These are phyloP conservation scores for Diutina pseudorugosa DNA, from an alignment of 1,139 yeast species.

Conservation along the genomic window DNA sequence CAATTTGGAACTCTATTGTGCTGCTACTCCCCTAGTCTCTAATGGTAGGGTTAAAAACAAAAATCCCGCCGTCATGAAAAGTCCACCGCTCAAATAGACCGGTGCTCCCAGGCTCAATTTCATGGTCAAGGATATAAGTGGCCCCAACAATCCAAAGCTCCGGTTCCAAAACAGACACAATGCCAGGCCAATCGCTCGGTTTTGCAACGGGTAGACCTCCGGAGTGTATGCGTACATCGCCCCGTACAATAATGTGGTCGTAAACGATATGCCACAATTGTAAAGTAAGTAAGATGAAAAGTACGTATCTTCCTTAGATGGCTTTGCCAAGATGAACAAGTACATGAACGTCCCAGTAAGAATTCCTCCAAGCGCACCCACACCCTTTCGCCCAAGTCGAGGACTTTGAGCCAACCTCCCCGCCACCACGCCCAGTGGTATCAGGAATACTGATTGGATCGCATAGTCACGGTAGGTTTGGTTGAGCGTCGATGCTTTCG, in stretches of 20 bases:
- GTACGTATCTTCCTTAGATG: neutral
- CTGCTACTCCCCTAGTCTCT: neutral
- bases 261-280: constrained; percentile 31
- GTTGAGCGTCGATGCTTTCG: neutral
- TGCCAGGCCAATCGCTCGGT: constrained; percentile 33
- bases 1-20: neutral
- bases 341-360: constrained; percentile 2
- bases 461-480: constrained; percentile 4
- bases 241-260: constrained; percentile 32
- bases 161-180: constrained; percentile 8
- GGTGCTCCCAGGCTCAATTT: constrained; percentile 1
- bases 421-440: constrained; percentile 1
- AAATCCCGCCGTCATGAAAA: neutral
- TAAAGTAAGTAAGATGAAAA: constrained; percentile 20
- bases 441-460: neutral
- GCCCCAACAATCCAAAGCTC: neutral
- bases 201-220: constrained; percentile 27
- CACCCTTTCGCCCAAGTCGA: neutral
- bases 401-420: constrained; percentile 1
- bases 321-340: neutral
- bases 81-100: neutral
- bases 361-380: neutral
- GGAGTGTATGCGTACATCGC: constrained; percentile 35
- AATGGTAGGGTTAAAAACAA: neutral
- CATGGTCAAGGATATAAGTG: neutral